Conservation (phyloP, 2,329 filamentous ascomycete genomes). For the Magnaporthiopsis rhizophila region DNA sequence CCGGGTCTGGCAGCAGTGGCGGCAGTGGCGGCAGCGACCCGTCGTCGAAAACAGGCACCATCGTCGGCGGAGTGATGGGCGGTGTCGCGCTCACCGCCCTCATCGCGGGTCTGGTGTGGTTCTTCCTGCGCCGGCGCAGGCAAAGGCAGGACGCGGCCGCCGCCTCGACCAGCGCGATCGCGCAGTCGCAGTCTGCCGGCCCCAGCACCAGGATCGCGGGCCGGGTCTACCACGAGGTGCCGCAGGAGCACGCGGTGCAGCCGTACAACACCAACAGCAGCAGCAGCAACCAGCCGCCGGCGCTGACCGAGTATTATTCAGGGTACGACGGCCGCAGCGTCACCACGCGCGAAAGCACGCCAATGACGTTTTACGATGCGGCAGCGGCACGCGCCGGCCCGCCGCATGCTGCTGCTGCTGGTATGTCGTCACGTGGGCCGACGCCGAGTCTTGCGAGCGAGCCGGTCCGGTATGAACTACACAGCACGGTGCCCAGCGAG, state of each 20-base stretch:
- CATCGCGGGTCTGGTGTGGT: conserved; percentile 17
- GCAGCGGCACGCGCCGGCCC: no score
- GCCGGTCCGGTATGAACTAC: not conserved
- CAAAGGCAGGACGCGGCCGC: not conserved
- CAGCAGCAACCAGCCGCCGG: not conserved
- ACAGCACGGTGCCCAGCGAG: not conserved
- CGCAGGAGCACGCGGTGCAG: not conserved
- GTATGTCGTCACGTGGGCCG: no score
- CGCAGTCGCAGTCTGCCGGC: not conserved
- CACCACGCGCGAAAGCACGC: not conserved
- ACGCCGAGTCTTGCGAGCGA: not conserved
- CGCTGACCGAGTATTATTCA: not conserved
- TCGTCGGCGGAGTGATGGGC: conserved; percentile 17
- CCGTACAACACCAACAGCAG: not conserved
- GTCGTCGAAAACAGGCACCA: conserved; percentile 17
- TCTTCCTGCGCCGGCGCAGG: conserved; percentile 14
- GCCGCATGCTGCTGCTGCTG: no score
- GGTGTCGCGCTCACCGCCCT: conserved; percentile 10
- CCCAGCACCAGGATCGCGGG: not conserved
- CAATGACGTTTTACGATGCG: not conserved
- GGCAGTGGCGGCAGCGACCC: not conserved
- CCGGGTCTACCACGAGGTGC: not conserved
- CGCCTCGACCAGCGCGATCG: not conserved
- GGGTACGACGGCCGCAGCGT: not conserved
- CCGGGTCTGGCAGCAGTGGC: not conserved